Conservation (phyloP, 1,284 basidiomycete species). For the Rhodotorula sp. region DNA sequence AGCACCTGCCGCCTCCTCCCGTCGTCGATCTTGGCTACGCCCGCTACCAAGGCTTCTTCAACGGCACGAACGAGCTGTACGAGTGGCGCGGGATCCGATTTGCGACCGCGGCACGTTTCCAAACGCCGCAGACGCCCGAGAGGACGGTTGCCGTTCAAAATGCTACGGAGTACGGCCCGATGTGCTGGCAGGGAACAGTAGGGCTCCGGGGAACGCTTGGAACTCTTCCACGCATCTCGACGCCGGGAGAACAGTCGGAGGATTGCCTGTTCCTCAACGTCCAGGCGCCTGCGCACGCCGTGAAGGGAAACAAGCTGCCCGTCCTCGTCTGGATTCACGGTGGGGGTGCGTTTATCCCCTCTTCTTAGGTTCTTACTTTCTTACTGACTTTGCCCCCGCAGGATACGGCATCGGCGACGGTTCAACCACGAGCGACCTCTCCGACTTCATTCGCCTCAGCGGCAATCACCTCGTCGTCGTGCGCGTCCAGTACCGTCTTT, state of each 20-base stretch:
- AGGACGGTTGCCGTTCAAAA: background rate
- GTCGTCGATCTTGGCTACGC: constrained; percentile 2
- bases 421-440: background rate
- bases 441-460: background rate
- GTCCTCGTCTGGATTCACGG: constrained; percentile 5
- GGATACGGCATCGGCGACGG: too few relatives aligned
- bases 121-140: background rate
- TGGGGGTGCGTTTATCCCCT: background rate
- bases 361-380: too few relatives aligned
- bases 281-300: background rate
- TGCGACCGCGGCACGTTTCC: constrained; percentile 2
- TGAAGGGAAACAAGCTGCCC: background rate
- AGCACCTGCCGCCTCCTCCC: background rate
- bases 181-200: background rate
- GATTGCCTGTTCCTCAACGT: constrained; percentile 8
- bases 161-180: background rate
- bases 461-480: background rate
- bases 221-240: too few relatives aligned
- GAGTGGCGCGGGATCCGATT: background rate
- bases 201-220: background rate
- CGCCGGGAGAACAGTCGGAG: background rate
- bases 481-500: background rate
- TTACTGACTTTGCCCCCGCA: too few relatives aligned
- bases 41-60: background rate
- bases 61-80: background rate